Conservation (phyloP, 2,329 filamentous ascomycete species). For the Pestalotiopsis sp. region DNA sequence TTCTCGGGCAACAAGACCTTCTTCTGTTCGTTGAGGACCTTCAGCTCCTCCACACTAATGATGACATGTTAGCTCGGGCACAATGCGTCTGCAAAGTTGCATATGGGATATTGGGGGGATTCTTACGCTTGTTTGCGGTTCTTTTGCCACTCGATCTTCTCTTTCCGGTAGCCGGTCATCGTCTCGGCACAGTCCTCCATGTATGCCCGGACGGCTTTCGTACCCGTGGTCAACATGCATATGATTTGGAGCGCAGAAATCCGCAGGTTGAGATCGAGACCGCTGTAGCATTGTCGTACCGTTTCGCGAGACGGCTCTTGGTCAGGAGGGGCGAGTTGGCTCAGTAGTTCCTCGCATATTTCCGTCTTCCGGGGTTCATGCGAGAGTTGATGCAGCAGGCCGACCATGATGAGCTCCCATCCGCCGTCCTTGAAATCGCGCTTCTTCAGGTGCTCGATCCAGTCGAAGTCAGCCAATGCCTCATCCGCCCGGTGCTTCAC, state of each 20-base stretch:
- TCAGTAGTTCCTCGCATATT: constrained; percentile 78
- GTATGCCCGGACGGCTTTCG: constrained; percentile 82
- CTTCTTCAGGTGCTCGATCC: constrained; percentile 82
- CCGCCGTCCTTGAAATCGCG: constrained; percentile 86
- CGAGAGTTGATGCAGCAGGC: constrained; percentile 82
- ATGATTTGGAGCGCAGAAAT: constrained; percentile 82
- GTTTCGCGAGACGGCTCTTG: constrained; percentile 76
- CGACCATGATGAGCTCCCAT: constrained; percentile 90
- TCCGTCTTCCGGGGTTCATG: constrained; percentile 70
- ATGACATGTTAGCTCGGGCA: constrained; percentile 29
- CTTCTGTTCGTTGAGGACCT: constrained; percentile 70
- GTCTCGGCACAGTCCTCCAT: constrained; percentile 91
- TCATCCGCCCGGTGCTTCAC: constrained; percentile 73
- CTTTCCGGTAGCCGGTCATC: constrained; percentile 93
- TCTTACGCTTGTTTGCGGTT: constrained; percentile 69
- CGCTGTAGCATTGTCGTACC: constrained; percentile 71
- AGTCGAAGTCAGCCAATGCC: constrained; percentile 73
- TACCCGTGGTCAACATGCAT: constrained; percentile 83
- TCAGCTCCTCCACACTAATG: constrained; percentile 69
- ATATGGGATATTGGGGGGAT: background rate
- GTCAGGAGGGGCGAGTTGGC: constrained; percentile 78
- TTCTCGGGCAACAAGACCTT: constrained; percentile 76
- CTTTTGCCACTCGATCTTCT: constrained; percentile 91
- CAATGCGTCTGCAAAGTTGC: background rate
- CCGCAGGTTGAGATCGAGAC: constrained; percentile 81